These are phyloP conservation scores for Termitomyces sp. DNA, from an alignment of 768 basidiomycete genomes.

Conservation along the genomic window DNA sequence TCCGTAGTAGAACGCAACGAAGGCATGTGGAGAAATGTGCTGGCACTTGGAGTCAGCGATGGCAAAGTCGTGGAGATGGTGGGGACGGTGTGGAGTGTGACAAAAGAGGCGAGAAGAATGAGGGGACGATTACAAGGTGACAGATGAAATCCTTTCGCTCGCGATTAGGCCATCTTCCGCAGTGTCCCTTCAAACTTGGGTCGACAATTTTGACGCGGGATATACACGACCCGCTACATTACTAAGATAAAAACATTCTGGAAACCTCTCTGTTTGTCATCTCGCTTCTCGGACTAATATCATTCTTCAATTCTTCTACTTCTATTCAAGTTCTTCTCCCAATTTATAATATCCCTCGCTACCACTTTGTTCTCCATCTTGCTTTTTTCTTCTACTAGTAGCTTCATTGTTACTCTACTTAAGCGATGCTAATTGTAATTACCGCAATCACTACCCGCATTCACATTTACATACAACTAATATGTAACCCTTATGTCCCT, in stretches of 20 bases:
- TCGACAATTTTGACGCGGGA: neutral
- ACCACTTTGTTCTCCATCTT: neutral
- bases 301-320: no score
- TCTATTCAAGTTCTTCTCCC: neutral
- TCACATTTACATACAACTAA: neutral
- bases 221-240: neutral
- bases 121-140: constrained; percentile 7
- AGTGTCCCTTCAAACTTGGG: neutral
- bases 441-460: neutral
- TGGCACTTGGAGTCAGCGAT: constrained; percentile 50
- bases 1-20: constrained; percentile 40
- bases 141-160: neutral
- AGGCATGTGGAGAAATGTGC: constrained; percentile 66
- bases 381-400: neutral
- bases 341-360: neutral
- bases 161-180: neutral
- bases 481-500: neutral
- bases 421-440: neutral
- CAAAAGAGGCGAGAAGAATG: constrained; percentile 54
- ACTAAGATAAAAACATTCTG: neutral
- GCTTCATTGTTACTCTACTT: neutral
- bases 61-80: constrained; percentile 42
- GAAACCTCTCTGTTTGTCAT: neutral
- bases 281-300: neutral
- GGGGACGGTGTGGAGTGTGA: constrained; percentile 69